Evolutionary conservation across 257 asterid genomes (phyloP).

Genomic region (Solanum ossicruentum): DNA sequence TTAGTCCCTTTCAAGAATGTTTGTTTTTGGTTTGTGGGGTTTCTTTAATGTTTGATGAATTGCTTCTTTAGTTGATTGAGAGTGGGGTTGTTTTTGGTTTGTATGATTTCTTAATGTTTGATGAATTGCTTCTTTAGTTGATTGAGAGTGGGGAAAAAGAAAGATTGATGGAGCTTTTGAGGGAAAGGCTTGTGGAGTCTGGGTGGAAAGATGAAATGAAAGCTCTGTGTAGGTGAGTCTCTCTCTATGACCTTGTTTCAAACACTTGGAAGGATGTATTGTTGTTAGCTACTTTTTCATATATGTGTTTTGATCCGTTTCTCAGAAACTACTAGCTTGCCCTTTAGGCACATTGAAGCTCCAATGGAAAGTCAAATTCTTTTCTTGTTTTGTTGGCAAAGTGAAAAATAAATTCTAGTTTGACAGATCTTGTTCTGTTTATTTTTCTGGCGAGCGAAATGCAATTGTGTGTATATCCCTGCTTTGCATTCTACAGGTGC

Average conservation of each 20-base stretch:
- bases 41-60: neutral
- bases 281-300: neutral
- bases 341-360: neutral
- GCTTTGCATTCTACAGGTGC: neutral
- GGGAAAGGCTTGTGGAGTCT: constrained; percentile 56
- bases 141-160: constrained; percentile 50
- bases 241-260: neutral
- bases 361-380: neutral
- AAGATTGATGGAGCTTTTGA: constrained; percentile 46
- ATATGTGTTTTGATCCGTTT: neutral
- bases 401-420: neutral
- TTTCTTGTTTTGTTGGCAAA: neutral
- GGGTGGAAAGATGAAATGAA: constrained; percentile 70
- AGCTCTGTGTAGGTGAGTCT: constrained; percentile 43
- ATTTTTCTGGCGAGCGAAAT: neutral
- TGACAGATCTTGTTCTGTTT: neutral
- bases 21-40: neutral
- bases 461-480: neutral
- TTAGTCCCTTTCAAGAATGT: neutral
- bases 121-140: constrained; percentile 10
- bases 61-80: constrained; percentile 22
- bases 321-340: neutral
- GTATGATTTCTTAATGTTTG: neutral
- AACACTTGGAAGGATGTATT: neutral
- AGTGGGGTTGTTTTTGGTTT: constrained; percentile 11